A percentile compares a stretch with the other conserved stretches of the same genome.
Evolutionary conservation across 495 filamentous ascomycete species (phyloP).

Genomic region (Thermothielavioides terrestris): DNA sequence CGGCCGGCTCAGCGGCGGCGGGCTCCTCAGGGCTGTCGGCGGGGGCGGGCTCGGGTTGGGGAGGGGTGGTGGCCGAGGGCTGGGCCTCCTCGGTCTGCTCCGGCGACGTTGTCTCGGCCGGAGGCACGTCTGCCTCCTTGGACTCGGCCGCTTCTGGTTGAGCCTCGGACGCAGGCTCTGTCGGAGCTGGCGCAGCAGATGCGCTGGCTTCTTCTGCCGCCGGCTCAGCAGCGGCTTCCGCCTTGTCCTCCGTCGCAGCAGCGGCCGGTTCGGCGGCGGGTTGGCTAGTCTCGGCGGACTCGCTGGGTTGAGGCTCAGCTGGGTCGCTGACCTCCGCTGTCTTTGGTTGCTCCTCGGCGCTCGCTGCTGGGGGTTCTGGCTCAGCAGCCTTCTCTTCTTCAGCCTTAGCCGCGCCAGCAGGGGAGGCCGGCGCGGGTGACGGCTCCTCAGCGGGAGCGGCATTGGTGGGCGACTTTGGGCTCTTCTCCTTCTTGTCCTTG

Average conservation of each 20-base stretch:
- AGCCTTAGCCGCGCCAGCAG: conserved; percentile 1
- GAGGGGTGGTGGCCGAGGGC: neutral
- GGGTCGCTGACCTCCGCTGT: neutral
- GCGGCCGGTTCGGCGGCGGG: conserved; percentile 1
- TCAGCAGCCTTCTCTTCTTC: conserved; percentile 9
- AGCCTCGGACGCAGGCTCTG: conserved; percentile 4
- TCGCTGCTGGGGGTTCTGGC: neutral
- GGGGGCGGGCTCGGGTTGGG: conserved; percentile 1
- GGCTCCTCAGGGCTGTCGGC: neutral
- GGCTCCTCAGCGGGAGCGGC: conserved; percentile 3
- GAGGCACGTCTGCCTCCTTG: neutral
- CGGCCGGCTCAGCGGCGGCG: neutral
- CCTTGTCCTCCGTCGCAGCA: conserved; percentile 1
- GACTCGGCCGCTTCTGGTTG: neutral
- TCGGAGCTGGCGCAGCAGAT: neutral
- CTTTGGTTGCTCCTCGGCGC: neutral
- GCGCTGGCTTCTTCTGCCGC: conserved; percentile 3
- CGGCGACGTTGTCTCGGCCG: neutral
- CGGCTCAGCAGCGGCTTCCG: conserved; percentile 3
- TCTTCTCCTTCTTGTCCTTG: conserved; percentile 16
- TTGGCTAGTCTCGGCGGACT: neutral
- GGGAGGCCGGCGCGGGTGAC: conserved; percentile 4
- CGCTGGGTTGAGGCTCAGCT: conserved; percentile 7
- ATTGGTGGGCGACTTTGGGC: conserved; percentile 4
- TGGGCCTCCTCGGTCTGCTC: neutral